Evolutionary conservation across 1,284 basidiomycete species (phyloP), one percentile per base, ranked within the genome.

Genomic region (Cryptococcus depauperatus): DNA sequence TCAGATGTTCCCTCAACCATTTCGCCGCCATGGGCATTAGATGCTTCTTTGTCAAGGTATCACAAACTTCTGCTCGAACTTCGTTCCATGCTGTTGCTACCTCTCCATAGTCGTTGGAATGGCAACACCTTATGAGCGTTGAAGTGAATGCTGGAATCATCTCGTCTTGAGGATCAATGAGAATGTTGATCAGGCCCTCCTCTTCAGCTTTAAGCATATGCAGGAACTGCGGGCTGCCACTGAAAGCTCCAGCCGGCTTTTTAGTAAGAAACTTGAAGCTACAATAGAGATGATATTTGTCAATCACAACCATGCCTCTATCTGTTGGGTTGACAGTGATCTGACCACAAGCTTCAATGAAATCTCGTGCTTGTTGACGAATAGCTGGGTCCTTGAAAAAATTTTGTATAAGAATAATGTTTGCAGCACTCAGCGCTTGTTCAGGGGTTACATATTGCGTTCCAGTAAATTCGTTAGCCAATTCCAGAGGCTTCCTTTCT

Each of bases 221-320:
- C 26, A 98, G 74, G 72, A 93, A 95, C 61, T 93, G 89, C 7
- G 85, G 74, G 0, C 76, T 51, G 29, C 81, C 76, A 35, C 81
- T 62, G 77, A 96, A 82, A 6, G 80, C 77, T n/a, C 68, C 67
- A 26, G 89, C 77, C 9, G 81, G 83, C 66, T 97, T 98, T 57
- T 83, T 77, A 33, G 78, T 74, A 32, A 98, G 76, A 73, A 96
- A 98, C 75, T 98, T 98, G 80, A 98, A 98, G 57, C 82, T 82
- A 64, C 83, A 90, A 71, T 86, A 95, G 0, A 82, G 79, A 68
- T 96, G 86, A 57, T 83, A 80, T 55, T 91, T 82, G 60, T 92
- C 86, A 43, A 98, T 96, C 66, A 92, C 89, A 22, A 75, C 75
- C 54, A 86, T 75, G n/a, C 95, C 95, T 44, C 83, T 81, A 43